These are phyloP conservation scores for Xylaria grammica DNA, from an alignment of 495 filamentous ascomycete genomes.

Conservation along the genomic window DNA sequence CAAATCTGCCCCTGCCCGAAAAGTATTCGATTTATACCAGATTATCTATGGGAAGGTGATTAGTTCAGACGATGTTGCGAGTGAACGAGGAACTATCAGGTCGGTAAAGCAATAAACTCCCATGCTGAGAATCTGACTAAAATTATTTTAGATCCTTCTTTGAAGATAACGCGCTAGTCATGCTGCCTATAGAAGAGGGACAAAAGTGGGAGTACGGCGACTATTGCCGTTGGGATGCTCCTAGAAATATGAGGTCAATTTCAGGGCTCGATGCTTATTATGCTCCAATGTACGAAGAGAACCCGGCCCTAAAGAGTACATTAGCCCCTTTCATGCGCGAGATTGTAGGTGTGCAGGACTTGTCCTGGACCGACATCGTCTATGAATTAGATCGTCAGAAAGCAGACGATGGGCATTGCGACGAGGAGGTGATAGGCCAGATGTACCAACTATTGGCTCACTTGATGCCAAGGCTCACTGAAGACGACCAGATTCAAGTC, in stretches of 20 bases:
- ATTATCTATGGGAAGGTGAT: not conserved
- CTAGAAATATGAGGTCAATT: not conserved
- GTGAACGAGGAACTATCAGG: not conserved
- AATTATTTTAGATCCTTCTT: not conserved
- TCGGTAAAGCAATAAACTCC: not conserved
- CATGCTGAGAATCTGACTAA: not conserved
- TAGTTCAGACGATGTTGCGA: not conserved
- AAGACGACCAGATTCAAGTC: not conserved
- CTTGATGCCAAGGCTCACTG: not conserved
- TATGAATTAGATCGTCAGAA: not conserved
- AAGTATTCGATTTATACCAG: not conserved
- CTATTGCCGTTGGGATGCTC: not conserved
- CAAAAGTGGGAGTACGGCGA: not conserved
- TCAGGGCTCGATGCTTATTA: not conserved
- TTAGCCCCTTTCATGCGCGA: not conserved
- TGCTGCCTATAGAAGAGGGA: not conserved
- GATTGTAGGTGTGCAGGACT: not conserved
- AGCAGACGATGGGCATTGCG: not conserved
- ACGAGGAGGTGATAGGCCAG: not conserved
- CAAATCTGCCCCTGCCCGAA: not conserved
- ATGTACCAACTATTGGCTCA: not conserved
- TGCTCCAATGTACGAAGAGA: not conserved
- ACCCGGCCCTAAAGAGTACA: not conserved
- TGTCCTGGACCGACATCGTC: not conserved
- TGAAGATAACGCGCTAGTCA: not conserved